Percentiles rank a stretch among this genome's conserved stretches.
Conservation (phyloP, 2,329 filamentous ascomycete genomes). For the Microdochium nivale region DNA sequence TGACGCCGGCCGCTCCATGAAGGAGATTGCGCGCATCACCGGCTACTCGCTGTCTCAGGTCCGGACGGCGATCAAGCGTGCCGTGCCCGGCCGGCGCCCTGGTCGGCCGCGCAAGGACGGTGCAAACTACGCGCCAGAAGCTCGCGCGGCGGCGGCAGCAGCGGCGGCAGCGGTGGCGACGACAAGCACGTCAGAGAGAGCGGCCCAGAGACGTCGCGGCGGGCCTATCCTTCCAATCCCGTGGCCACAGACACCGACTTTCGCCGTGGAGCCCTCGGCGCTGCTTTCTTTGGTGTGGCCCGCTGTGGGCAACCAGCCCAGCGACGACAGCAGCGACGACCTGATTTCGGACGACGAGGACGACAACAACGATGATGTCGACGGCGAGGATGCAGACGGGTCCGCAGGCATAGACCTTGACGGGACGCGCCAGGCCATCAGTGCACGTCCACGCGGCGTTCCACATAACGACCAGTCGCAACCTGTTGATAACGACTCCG, state of each 20-base stretch:
- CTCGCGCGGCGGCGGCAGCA: neutral
- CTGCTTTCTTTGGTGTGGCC: neutral
- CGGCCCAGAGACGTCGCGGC: neutral
- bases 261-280: neutral
- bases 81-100: neutral
- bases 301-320: neutral
- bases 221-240: neutral
- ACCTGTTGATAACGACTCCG: no score
- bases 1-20: conserved; percentile 2
- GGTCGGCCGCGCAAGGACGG: conserved; percentile 2
- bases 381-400: neutral
- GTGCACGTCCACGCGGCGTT: neutral
- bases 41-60: conserved; percentile 5
- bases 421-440: neutral
- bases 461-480: neutral
- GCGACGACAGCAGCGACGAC: neutral
- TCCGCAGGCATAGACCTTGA: neutral
- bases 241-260: neutral
- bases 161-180: neutral
- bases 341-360: neutral
- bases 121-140: neutral
- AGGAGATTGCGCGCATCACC: conserved; percentile 1
- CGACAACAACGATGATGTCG: neutral
- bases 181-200: neutral
- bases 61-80: conserved; percentile 1